Evolutionary conservation across 140 eudicot genomes (phyloP).

Genomic region (Erigeron philadelphicus): DNA sequence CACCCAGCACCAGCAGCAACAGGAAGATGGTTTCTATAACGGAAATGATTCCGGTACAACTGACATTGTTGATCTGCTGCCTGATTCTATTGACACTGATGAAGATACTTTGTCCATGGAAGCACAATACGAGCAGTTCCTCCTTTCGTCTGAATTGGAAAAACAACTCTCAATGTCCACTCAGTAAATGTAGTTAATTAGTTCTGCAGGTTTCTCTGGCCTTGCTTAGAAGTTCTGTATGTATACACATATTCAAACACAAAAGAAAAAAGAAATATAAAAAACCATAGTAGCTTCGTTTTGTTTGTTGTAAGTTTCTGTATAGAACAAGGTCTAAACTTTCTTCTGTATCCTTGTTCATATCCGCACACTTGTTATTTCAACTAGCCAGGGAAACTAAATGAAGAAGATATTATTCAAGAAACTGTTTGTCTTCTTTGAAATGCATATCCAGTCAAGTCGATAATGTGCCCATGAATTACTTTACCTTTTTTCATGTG

Average conservation of each 20-base stretch:
- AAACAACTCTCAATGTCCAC: conserved; percentile 27
- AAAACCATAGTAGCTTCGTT: conserved; percentile 22
- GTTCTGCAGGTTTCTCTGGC: conserved; percentile 23
- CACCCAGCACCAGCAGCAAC: conserved; percentile 74
- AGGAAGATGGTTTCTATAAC: conserved; percentile 36
- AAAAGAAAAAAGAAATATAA: background rate
- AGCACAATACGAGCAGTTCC: conserved; percentile 75
- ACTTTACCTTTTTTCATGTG: background rate
- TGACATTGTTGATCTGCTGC: conserved; percentile 58
- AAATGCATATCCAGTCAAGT: background rate
- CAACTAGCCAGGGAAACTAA: conserved; percentile 30
- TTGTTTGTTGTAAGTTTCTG: conserved; percentile 46
- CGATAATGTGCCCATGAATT: background rate
- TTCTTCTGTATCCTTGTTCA: conserved; percentile 41
- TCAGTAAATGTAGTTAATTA: conserved; percentile 27
- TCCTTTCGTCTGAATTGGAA: conserved; percentile 41
- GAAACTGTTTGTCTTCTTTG: conserved; percentile 4
- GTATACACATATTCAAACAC: conserved; percentile 10
- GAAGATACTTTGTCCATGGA: conserved; percentile 73
- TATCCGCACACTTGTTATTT: conserved; percentile 31
- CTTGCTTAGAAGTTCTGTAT: conserved; percentile 26
- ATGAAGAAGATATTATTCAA: conserved; percentile 22
- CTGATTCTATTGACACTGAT: conserved; percentile 70
- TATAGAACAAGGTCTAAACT: conserved; percentile 62
- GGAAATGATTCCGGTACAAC: conserved; percentile 23